A percentile compares a stretch with the other conserved stretches of the same genome.
These are phyloP conservation scores for Fusarium sp. DNA, from an alignment of 2,329 filamentous ascomycete genomes.

Conservation along the genomic window DNA sequence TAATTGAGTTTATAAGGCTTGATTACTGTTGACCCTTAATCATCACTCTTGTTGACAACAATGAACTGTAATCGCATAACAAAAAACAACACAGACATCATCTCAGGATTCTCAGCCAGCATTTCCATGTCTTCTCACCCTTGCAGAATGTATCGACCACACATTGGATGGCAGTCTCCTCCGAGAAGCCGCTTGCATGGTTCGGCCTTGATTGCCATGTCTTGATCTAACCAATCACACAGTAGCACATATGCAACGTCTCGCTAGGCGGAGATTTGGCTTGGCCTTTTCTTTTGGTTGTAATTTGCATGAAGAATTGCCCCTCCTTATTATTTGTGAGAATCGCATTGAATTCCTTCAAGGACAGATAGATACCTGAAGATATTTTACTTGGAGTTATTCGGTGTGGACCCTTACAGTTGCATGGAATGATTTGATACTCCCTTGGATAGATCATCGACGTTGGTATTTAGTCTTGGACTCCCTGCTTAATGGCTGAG, in stretches of 20 bases:
- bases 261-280: conserved; percentile 31
- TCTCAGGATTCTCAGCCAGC: neutral
- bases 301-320: conserved; percentile 4
- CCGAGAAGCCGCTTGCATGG: conserved; percentile 30
- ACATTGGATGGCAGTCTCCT: conserved; percentile 23
- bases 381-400: neutral
- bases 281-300: conserved; percentile 12
- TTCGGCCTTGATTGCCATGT: conserved; percentile 13
- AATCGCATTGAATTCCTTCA: neutral
- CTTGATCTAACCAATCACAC: conserved; percentile 10
- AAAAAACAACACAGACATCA: neutral
- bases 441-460: conserved; percentile 5
- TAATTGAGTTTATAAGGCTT: conserved; percentile 1
- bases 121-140: conserved; percentile 7
- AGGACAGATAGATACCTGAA: neutral
- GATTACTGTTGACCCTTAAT: neutral
- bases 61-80: too few species aligned
- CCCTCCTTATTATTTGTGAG: neutral
- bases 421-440: neutral
- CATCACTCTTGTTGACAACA: neutral
- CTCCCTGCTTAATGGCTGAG: conserved; percentile 25
- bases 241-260: conserved; percentile 15
- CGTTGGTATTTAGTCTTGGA: conserved; percentile 8
- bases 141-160: conserved; percentile 27
- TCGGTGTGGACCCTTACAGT: neutral